Evolutionary conservation across 768 basidiomycete species (phyloP), one percentile per base, ranked within the genome.

Genomic region (Rhodotorula graminis): DNA sequence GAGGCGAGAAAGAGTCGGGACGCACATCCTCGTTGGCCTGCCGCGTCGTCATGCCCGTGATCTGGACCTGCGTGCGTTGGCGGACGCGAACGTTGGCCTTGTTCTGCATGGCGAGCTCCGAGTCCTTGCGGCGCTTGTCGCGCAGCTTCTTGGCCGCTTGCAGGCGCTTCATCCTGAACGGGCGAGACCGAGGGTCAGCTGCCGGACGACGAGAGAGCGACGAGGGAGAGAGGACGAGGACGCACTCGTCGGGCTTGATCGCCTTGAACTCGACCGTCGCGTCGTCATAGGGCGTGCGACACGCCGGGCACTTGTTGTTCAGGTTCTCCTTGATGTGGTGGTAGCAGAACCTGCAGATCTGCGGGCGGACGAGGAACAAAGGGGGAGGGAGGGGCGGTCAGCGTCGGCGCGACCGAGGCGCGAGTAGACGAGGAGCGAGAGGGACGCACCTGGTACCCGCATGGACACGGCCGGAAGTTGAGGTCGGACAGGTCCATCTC

Each of bases 301-400:
- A 99, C 29, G 96, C 96, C 52, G 96, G 96, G 81, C 96, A 99
- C 62, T 92, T 88, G 74, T 93, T 89, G 81, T 98, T 98, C 72
- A 95, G 85, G 83, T 96, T 92, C 82, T 91, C 88, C 83, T 91
- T 90, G 85, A 96, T 95, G 83, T 98, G 93, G 82, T 99, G 92
- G 88, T 93, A 98, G 82, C 96, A 99, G 84, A 99, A 99, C 68
- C 93, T 90, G 81, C 96, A 99, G 76, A 99, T 92, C 96, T 99
- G 75, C 58, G 31, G n/a, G 40, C 37, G 18, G 47, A 25, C 42
- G 9, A 16, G 12, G 47, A 40, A 44, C 4, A 19, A 9, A 42
- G 67, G 31, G 52, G 40, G 62, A 47, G 18, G 52, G 56, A n/a
- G 53, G 42, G 37, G 56, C 6, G n/a, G 56, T 52, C 37, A 37